Evolutionary conservation across 495 filamentous ascomycete genomes (phyloP), one percentile per base, ranked within the genome.

Genomic region (Daldinia childiae): DNA sequence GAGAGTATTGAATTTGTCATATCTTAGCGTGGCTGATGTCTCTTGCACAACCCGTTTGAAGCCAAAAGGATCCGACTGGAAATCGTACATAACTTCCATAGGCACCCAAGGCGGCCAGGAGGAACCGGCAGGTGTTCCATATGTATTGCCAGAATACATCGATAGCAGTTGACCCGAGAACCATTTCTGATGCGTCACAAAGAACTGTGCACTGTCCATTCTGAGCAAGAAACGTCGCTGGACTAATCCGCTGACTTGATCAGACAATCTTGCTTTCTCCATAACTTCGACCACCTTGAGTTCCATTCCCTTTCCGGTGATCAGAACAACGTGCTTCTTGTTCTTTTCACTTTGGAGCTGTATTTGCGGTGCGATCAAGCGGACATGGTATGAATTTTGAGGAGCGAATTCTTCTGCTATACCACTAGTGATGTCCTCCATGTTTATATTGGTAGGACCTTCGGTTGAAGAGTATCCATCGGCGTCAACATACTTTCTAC

Each of bases 311-410:
- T 98, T 97, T 32, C 94, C 93, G 4, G 93, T 93, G 50, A 97
- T 91, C n/a, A 99, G 81, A 26, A 97, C 89, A 26, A 94, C 95
- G 38, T 95, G 90, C 74, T 95, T 97, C 56, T 90, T 88, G 73
- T 98, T 98, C 86, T 98, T 98, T 73, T 98, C 95, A 77, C 96
- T 98, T 76, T 98, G 94, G 54, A 99, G 84, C 77, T 99, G 95
- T 58, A 99, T 97, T 76, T 99, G 95, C 43, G 95, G 95, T 9
- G 95, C 96, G 74, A 98, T 97, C 14, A 99, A 87, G 26, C 94
- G 93, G 73, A 98, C 86, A 76, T 97, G 92, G 77, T 97, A 99
- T 73, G 91, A 93, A 77, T 96, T 98, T 72, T 95, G 92, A 3
- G 95, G 88, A n/a, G 90, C 90, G 77, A 94, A 98, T 61, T 97